Base-by-base conservation (phyloP, 345 rosid genomes). In the Arabis hirsuta region DNA sequence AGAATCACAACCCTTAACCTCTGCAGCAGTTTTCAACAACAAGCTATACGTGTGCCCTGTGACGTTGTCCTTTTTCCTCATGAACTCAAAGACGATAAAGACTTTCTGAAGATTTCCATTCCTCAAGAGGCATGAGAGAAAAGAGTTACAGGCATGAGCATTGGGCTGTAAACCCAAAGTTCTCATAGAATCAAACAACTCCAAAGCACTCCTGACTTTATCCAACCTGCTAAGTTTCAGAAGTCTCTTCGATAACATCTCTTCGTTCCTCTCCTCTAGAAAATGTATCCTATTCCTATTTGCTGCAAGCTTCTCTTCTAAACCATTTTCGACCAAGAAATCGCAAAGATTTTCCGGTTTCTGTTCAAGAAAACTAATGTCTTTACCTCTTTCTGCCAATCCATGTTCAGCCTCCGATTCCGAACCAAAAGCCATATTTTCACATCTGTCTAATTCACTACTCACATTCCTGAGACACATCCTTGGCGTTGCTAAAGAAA, bases 181-280 rank as follows among this genome's bases (percentile, higher is more conserved):
- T 56, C 76, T 82, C 92, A 90, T 90, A 14, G 98, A 90, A 54
- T 73, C 76, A 58, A 68, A 84, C 63, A 87, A 47, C 68, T 85
- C 86, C 56, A 85, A 12, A 4, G 94, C 96, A 65, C 92, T 88
- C 78, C 83, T 86, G 26, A 84, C 78, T 84, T 86, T 87, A 79
- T 89, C 81, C 45, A 85, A 85, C 81, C 96, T 85, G 59, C 96
- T 82, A 36, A 90, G 98, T 75, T 71, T 73, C 78, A 90, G 58
- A 67, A 90, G 71, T 73, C 96, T 86, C 72, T 82, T 79, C 0
- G 93, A 93, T 58, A 93, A 74, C 48, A 77, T 82, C 48, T 82
- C 83, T 69, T 80, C 88, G 51, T 85, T 83, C 59, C 76, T 81
- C 81, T 87, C 97, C 81, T 93, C 94, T 44, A 93, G 77, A 76